Evolutionary conservation across 768 basidiomycete genomes (phyloP), one percentile per base, ranked within the genome.

Genomic region (Trametes cinnabarina): DNA sequence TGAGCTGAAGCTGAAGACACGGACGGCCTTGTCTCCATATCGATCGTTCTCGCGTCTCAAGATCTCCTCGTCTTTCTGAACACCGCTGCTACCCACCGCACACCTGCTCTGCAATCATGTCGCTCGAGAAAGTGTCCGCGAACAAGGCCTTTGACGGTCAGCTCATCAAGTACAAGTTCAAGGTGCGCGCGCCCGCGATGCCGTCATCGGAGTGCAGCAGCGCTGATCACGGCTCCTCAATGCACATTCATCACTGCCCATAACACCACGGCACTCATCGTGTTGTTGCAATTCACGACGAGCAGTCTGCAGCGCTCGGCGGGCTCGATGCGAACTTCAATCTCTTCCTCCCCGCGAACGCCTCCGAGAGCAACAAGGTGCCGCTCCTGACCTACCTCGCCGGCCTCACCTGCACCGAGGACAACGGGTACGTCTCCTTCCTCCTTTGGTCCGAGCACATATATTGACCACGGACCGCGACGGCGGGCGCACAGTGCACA

Each of bases 321-420:
- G 86, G 83, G 47, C 77, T 85, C 14, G 70, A 79, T 57, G 81
- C 95, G 6, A 78, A 84, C 44, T 92, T 98, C 80, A 98, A 98
- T 72, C 73, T 98, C 63, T 99, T 91, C 74, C 66, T 98, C 6
- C 96, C 97, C 2, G 75, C 77, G 11, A 79, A 82, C 48, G 80
- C 85, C 0, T 62, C 71, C 23, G 71, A 71, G 9, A 68, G 71
- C 39, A 61, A 37, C 50, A 82, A 86, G 65, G 79, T 82, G 3
- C 85, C 85, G 0, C 75, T 98, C 2, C 75, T 99, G 8, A 79
- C 90, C 59, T 99, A 94, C 73, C 86, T 98, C 47, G 86, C 94
- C 11, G 96, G 94, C 1, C 72, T 96, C 53, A 88, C 87, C 4
- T 96, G 94, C 73, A 94, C 84, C 9, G 94, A 97, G 71, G 94